Percentiles rank a stretch among this genome's conserved stretches.
These are phyloP conservation scores for Rhizopus delemar DNA, from an alignment of 371 early-diverging fungal genomes.

Conservation along the genomic window DNA sequence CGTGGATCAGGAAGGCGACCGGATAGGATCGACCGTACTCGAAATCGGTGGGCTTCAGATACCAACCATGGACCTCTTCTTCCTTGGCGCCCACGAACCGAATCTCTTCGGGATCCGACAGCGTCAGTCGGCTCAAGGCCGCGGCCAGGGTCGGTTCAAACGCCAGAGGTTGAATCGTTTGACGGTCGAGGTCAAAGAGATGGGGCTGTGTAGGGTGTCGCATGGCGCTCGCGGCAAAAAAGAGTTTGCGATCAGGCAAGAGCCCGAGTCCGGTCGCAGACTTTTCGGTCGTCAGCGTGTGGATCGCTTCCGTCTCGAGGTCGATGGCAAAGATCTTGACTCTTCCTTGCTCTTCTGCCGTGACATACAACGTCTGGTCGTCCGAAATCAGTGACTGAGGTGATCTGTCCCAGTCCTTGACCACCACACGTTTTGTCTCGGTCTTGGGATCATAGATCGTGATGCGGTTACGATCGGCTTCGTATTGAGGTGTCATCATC, in stretches of 20 bases:
- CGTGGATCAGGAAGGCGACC: constrained; percentile 82
- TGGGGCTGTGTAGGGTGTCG: constrained; percentile 52
- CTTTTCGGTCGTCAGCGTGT: constrained; percentile 55
- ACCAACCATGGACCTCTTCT: constrained; percentile 71
- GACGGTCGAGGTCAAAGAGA: constrained; percentile 31
- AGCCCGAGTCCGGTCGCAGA: constrained; percentile 46
- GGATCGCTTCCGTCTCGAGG: constrained; percentile 44
- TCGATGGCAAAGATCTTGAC: constrained; percentile 58
- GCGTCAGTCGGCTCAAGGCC: constrained; percentile 31
- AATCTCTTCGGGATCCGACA: constrained; percentile 60
- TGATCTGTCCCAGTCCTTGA: constrained; percentile 66
- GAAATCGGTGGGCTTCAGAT: constrained; percentile 70
- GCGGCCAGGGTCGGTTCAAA: constrained; percentile 33
- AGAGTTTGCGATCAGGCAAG: constrained; percentile 38
- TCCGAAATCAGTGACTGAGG: constrained; percentile 64
- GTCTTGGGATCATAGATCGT: constrained; percentile 57
- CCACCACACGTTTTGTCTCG: constrained; percentile 37
- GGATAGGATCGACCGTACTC: constrained; percentile 67
- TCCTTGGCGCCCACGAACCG: constrained; percentile 68
- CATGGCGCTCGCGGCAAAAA: constrained; percentile 50
- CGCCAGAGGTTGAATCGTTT: constrained; percentile 12
- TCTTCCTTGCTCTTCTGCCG: constrained; percentile 65
- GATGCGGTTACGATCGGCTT: constrained; percentile 78
- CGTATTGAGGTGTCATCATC: constrained; percentile 72
- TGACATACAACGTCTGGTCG: constrained; percentile 50